Conservation (phyloP, 169 alveolate genomes). For the Prorocentrum cordatum region DNA sequence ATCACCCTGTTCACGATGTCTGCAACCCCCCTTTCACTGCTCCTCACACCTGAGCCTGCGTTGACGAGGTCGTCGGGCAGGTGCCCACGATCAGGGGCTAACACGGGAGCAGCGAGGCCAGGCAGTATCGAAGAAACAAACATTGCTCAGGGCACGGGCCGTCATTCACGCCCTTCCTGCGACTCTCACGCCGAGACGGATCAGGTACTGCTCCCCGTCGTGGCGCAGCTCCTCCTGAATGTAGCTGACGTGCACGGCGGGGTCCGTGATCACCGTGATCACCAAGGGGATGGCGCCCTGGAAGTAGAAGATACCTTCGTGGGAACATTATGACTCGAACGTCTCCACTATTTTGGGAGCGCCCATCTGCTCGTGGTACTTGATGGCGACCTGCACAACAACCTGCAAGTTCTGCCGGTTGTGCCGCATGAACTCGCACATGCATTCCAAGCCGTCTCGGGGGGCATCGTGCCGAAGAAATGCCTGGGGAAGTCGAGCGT, state of each 20-base stretch:
- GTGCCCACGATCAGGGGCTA: no score
- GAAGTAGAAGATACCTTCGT: conserved; percentile 80
- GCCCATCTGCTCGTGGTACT: conserved; percentile 85
- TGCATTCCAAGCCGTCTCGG: conserved; percentile 60
- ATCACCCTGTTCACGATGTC: no score
- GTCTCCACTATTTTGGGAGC: conserved; percentile 83
- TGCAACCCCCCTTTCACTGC: no score
- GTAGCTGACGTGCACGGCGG: conserved; percentile 87
- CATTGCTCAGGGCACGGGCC: no score
- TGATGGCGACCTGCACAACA: conserved; percentile 87
- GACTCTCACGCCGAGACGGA: no score
- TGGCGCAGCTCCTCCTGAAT: conserved; percentile 94
- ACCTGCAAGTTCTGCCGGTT: conserved; percentile 81
- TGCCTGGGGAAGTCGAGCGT: conserved; percentile 37
- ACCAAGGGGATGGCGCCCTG: conserved; percentile 48
- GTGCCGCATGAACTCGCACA: conserved; percentile 82
- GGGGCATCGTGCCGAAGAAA: not conserved
- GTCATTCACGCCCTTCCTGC: no score
- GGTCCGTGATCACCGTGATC: conserved; percentile 71
- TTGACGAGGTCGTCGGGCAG: no score
- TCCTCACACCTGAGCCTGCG: no score
- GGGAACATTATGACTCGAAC: conserved; percentile 71
- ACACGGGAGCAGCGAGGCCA: no score
- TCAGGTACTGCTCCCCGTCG: conserved; percentile 88
- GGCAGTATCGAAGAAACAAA: no score